A percentile compares a stretch with the other conserved stretches of the same genome.
phyloP scores from a whole-genome alignment of 768 basidiomycete species.

The Termitomyces heimii region DNA sequence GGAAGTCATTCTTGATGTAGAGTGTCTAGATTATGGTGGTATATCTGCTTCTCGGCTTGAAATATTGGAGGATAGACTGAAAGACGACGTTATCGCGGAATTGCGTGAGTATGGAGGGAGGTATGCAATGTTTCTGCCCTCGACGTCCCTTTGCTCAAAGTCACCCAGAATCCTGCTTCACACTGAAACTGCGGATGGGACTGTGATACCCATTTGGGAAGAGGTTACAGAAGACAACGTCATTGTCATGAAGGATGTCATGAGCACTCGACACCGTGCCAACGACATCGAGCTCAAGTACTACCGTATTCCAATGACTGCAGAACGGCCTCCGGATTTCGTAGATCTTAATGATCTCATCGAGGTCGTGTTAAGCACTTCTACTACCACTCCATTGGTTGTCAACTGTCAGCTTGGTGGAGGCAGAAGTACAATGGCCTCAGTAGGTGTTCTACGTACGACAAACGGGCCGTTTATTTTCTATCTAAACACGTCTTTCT shows the following conservation, averaged over 20 bases:
- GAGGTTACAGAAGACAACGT: conserved; percentile 70
- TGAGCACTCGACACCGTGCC: conserved; percentile 49
- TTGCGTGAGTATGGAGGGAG: conserved; percentile 78
- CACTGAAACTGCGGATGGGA: conserved; percentile 81
- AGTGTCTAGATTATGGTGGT: conserved; percentile 76
- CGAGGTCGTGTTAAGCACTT: conserved; percentile 66
- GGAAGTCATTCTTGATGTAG: neutral
- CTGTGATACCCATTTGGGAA: conserved; percentile 94
- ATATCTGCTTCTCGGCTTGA: conserved; percentile 90
- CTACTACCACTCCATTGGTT: conserved; percentile 73
- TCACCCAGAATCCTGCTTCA: conserved; percentile 71
- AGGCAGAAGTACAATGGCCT: conserved; percentile 88
- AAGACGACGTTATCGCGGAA: conserved; percentile 83
- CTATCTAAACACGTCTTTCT: neutral
- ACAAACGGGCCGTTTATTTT: neutral
- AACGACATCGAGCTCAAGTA: conserved; percentile 68
- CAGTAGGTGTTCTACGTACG: conserved; percentile 38
- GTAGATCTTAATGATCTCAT: conserved; percentile 72
- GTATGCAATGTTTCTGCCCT: conserved; percentile 28
- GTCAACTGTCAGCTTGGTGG: conserved; percentile 95
- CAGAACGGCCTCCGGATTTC: conserved; percentile 77
- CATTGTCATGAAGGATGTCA: conserved; percentile 81
- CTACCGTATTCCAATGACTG: conserved; percentile 86
- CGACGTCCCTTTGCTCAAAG: neutral
- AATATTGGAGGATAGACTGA: conserved; percentile 83